Evolutionary conservation across 371 early-diverging fungal genomes (phyloP).

Genomic region (Zopfochytrium polystomum): DNA sequence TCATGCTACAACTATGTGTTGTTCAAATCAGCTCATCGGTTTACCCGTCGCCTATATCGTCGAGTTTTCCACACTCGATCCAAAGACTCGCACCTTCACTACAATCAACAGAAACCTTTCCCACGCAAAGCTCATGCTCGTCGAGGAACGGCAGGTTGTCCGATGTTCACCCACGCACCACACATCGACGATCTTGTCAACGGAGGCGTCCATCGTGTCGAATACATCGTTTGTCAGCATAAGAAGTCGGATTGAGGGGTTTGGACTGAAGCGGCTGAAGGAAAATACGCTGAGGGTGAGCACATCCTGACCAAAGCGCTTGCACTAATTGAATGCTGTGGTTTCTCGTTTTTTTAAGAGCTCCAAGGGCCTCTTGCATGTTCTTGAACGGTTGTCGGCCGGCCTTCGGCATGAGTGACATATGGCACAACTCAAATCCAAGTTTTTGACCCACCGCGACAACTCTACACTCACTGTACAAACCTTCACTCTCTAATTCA

Average conservation of each 20-base stretch:
- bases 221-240: slow-evolving; percentile 82
- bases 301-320: background rate
- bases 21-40: slow-evolving; percentile 59
- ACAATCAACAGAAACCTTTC: slow-evolving; percentile 85
- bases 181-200: background rate
- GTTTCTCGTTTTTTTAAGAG: slow-evolving; percentile 45
- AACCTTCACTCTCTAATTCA: no score
- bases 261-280: slow-evolving; percentile 82
- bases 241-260: slow-evolving; percentile 75
- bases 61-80: slow-evolving; percentile 85
- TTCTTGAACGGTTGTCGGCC: slow-evolving; percentile 77
- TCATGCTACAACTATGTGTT: no score
- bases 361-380: slow-evolving; percentile 83
- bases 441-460: no score
- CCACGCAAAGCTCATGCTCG: slow-evolving; percentile 86
- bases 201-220: slow-evolving; percentile 72
- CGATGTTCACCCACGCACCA: slow-evolving; percentile 14
- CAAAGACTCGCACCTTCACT: slow-evolving; percentile 67
- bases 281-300: slow-evolving; percentile 74
- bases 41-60: slow-evolving; percentile 75
- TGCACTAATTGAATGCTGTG: background rate
- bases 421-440: no score
- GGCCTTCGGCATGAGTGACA: no score
- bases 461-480: no score
- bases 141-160: slow-evolving; percentile 86